Conservation (phyloP, 1,284 basidiomycete species). For the Amylostereum areolatum region DNA sequence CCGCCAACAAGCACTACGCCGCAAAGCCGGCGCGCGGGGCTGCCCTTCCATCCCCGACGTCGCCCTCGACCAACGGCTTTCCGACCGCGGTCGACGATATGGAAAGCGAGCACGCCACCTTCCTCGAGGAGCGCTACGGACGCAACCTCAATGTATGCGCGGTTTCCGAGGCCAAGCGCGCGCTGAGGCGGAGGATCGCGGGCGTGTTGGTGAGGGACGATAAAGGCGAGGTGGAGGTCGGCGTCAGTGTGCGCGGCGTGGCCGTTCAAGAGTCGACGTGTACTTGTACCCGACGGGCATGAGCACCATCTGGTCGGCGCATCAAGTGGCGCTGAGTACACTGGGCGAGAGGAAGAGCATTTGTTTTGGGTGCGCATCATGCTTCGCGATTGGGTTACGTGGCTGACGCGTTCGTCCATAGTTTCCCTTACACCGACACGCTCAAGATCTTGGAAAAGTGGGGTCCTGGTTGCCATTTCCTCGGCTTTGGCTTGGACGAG, state of each 20-base stretch:
- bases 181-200: conserved; percentile 84
- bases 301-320: conserved; percentile 90
- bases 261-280: conserved; percentile 77
- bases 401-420: conserved; percentile 25
- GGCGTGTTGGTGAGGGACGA: conserved; percentile 74
- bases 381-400: background rate
- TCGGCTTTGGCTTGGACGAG: conserved; percentile 74
- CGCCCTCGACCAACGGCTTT: conserved; percentile 7
- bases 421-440: conserved; percentile 98
- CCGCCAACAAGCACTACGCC: conserved; percentile 60
- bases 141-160: conserved; percentile 78
- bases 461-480: conserved; percentile 92
- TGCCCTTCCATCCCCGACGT: conserved; percentile 11
- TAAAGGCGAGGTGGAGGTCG: conserved; percentile 38
- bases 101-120: conserved; percentile 46
- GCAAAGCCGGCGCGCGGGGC: conserved; percentile 31
- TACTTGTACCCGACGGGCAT: conserved; percentile 87
- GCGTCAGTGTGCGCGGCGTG: conserved; percentile 57
- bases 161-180: conserved; percentile 85
- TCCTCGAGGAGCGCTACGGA: conserved; percentile 94
- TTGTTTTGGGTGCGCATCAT: conserved; percentile 78
- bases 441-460: conserved; percentile 95
- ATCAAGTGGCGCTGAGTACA: conserved; percentile 60
- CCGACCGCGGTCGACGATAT: conserved; percentile 27
- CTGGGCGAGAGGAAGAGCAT: conserved; percentile 72